Base-by-base conservation (phyloP, 306 rosid genomes). In the Trifolium repens region DNA sequence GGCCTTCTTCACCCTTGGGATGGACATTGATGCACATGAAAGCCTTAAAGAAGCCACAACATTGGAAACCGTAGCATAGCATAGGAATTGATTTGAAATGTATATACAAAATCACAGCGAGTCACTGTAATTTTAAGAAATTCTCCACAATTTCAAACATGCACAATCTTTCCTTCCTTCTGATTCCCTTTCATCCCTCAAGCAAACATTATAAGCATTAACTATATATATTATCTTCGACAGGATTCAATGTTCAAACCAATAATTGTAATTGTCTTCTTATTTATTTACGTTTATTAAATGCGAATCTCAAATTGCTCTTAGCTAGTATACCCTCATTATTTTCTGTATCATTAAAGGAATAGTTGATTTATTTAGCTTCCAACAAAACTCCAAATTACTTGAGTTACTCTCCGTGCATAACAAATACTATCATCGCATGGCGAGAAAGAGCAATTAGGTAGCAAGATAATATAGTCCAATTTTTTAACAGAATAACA, bases 1-100 rank as follows among this genome's bases (percentile, higher is more conserved):
- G 13, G 88, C 96, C 49, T 89, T 90, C 53, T 90, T 87, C 86
- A 86, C 82, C 87, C 96, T 91, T 67, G 97, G 98, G 7, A 46
- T 46, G 97, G 92, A 91, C 81, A 84, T 87, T 32, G 97, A 91
- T 83, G 97, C 96, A 8, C 88, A 80, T 57, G 97, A 93, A 88
- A 91, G 93, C 69, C 92, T 93, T 50, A 83, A 89, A 84, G 98
- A 93, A 35, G 94, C 46, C 64, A 75, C 92, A 47, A 81, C 83
- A 67, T 74, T 91, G 79, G 97, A 91, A 83, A 83, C 76, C 9
- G 82, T 85, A 78, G 71, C 84, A 66, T 26, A 91, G 69, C 84
- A 66, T 26, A 91, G 69, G 81, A 85, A 77, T 70, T 87, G 84
- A 85, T 75, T 72, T 88, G 85, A 89, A 42, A 2, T 42, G 46